phyloP scores from a whole-genome alignment of 1,284 basidiomycete species.

The Rhodofomes roseus region DNA sequence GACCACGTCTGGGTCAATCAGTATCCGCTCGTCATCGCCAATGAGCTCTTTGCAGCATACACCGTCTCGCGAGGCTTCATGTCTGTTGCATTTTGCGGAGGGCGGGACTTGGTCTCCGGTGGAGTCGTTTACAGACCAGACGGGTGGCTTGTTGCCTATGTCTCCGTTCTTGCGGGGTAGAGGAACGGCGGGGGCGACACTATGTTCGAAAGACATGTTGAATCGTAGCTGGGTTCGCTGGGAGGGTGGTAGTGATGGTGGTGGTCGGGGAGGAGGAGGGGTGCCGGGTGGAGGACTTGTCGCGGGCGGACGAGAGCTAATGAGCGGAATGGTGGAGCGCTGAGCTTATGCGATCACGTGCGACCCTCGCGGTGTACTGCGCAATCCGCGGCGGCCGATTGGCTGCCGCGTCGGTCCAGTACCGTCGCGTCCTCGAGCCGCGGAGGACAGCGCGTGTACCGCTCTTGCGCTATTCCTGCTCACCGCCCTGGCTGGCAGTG shows the following conservation, averaged over 20 bases:
- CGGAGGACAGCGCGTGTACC: background rate
- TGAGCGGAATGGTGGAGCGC: background rate
- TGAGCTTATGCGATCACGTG: background rate
- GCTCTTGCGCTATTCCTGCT: background rate
- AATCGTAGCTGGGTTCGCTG: background rate
- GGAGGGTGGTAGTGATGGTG: background rate
- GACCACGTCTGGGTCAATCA: slow-evolving; percentile 83
- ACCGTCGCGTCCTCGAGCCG: background rate
- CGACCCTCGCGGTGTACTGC: background rate
- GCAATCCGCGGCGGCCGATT: background rate
- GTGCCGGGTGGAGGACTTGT: background rate
- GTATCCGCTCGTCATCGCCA: slow-evolving; percentile 68
- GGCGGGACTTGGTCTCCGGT: slow-evolving; percentile 40
- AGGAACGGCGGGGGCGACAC: slow-evolving; percentile 29
- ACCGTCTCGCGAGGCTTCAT: slow-evolving; percentile 48
- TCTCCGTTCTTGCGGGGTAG: slow-evolving; percentile 27
- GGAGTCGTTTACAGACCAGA: slow-evolving; percentile 56
- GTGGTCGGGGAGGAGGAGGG: background rate
- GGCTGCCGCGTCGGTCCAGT: background rate
- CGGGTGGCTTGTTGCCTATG: slow-evolving; percentile 40
- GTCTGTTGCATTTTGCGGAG: slow-evolving; percentile 56
- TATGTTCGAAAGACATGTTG: slow-evolving; percentile 1
- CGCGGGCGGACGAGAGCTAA: background rate
- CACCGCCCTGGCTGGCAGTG: too few species aligned
- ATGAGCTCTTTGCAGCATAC: slow-evolving; percentile 84